phyloP scores from a whole-genome alignment of 768 basidiomycete genomes.

The Cyclocybe aegerita region DNA sequence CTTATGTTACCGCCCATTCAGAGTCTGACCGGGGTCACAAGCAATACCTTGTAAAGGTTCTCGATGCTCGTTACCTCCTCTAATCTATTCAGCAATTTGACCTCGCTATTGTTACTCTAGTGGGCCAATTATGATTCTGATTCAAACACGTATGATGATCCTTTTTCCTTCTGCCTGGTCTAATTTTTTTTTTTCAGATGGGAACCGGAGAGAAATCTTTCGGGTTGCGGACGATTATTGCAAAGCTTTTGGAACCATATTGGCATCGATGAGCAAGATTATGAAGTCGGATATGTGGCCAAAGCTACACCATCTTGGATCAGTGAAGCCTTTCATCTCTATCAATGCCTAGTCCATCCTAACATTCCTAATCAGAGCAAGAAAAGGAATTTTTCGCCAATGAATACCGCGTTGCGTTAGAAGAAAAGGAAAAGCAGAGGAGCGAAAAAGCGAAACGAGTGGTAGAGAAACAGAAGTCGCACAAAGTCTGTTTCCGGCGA shows the following conservation, averaged over 20 bases:
- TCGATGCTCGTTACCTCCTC: background rate
- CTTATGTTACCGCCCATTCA: background rate
- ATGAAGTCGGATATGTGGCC: conserved; percentile 43
- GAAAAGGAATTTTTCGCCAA: conserved; percentile 37
- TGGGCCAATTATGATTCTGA: conserved; percentile 65
- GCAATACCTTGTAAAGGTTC: conserved; percentile 74
- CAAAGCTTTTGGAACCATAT: conserved; percentile 65
- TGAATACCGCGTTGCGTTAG: conserved; percentile 22
- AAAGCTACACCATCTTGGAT: conserved; percentile 57
- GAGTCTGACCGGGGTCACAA: conserved; percentile 4
- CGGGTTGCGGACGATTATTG: conserved; percentile 55
- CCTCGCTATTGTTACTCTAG: conserved; percentile 29
- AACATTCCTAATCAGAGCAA: conserved; percentile 24
- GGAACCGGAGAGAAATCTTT: conserved; percentile 65
- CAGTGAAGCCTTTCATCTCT: conserved; percentile 33
- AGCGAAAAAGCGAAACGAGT: conserved; percentile 9
- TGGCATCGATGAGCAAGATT: conserved; percentile 57
- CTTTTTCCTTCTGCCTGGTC: background rate
- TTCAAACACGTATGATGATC: conserved; percentile 48
- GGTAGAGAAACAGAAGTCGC: background rate
- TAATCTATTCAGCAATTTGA: background rate
- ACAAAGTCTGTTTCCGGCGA: background rate
- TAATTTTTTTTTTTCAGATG: conserved; percentile 42
- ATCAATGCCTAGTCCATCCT: background rate
- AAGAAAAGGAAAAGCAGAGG: conserved; percentile 10